These are phyloP conservation scores for Musa schizocarpa DNA, from an alignment of 176 grass and related monocot genomes.

Conservation along the genomic window DNA sequence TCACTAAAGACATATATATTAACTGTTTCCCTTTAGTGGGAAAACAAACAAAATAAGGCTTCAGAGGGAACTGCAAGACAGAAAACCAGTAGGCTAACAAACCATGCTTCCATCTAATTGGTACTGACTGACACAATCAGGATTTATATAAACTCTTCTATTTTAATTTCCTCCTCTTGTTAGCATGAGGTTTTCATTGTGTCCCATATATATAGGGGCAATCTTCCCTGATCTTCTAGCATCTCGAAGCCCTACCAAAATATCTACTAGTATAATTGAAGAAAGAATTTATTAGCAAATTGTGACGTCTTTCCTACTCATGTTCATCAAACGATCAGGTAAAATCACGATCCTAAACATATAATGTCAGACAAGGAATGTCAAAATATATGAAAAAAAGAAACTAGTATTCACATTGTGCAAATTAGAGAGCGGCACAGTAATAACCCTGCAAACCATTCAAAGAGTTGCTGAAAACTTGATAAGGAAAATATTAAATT, in stretches of 20 bases:
- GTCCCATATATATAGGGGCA: too few relatives aligned
- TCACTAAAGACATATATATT: too few relatives aligned
- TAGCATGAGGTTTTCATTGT: too few relatives aligned
- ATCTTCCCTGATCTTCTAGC: too few relatives aligned
- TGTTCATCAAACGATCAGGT: neutral
- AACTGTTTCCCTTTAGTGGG: too few relatives aligned
- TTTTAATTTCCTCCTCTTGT: too few relatives aligned
- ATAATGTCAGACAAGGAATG: neutral
- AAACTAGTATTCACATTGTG: neutral
- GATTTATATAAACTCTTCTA: neutral
- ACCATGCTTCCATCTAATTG: neutral
- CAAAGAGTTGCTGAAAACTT: neutral
- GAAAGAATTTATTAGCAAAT: neutral
- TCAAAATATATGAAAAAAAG: neutral
- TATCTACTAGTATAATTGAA: neutral
- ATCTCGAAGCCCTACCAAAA: neutral
- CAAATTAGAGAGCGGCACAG: neutral
- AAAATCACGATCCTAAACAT: neutral
- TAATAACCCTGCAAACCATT: neutral
- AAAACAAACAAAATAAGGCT: too few relatives aligned
- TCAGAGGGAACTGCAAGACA: neutral
- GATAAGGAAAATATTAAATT: neutral
- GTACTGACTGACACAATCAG: neutral
- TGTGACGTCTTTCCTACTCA: neutral
- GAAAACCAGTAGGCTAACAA: neutral